Evolutionary conservation across 768 basidiomycete genomes (phyloP), one percentile per base, ranked within the genome.

Genomic region (Termitomyces eurrhizus): DNA sequence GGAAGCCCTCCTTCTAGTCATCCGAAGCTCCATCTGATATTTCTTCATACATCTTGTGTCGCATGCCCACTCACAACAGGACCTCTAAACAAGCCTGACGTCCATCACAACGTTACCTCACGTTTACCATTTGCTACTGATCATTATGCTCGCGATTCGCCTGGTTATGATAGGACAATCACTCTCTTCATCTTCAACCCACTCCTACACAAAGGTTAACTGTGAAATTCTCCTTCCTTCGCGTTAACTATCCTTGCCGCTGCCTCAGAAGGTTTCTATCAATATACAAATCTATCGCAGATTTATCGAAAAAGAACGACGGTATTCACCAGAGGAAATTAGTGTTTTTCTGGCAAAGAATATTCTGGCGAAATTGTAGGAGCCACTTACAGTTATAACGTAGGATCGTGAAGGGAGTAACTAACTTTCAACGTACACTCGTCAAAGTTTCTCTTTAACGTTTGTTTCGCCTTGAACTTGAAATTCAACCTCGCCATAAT

Each of bases 271-370:
- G 1, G 67, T 64, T 24, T 14, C 59, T 14, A 18, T 24, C 16
- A 18, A 33, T 18, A 62, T 64, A 63, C 37, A 53, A 52, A 7
- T 29, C 62, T 35, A 36, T 68, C 41, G 14, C 9, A 24, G 45
- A 29, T 14, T 51, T 66, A 35, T 60, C 63, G n/a, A 16, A 39
- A 12, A 61, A 63, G 11, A 72, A 69, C 1, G 66, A 65, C 51
- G 66, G 61, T 36, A 48, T 76, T 2, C 9, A 54, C 35, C 35
- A 45, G 12, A 75, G 72, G 41, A 60, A 73, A 54, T 74, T 76
- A 51, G 11, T 69, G 56, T n/a, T 2, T 39, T 16, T 41, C 7
- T 18, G 41, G 18, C 41, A 16, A 2, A 6, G 7, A 12, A 50
- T 16, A 51, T 44, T 52, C 3, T 13, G 24, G 24, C 4, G 4